Percentiles rank a stretch among this genome's conserved stretches.
Conservation (phyloP, 2,329 filamentous ascomycete genomes). For the Hymenoscyphus linearis region DNA sequence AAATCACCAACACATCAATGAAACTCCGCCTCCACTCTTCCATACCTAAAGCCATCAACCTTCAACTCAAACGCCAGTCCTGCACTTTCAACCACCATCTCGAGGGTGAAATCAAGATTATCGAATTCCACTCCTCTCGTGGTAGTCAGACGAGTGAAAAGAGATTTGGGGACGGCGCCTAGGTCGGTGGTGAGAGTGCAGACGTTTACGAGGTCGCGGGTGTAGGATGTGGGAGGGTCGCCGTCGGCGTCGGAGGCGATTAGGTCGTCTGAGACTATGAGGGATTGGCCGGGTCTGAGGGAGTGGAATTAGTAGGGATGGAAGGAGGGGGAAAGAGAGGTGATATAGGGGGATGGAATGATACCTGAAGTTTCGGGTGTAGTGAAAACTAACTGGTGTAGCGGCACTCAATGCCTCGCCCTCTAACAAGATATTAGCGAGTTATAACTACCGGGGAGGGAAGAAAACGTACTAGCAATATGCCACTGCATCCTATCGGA, state of each 20-base stretch:
- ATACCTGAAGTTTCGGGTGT: slow-evolving; percentile 68
- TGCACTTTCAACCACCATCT: slow-evolving; percentile 77
- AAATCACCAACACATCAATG: slow-evolving; percentile 38
- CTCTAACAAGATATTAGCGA: slow-evolving; percentile 34
- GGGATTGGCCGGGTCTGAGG: slow-evolving; percentile 62
- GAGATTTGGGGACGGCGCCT: slow-evolving; percentile 64
- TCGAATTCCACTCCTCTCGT: slow-evolving; percentile 77
- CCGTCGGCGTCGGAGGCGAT: slow-evolving; percentile 67
- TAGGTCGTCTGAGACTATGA: slow-evolving; percentile 71
- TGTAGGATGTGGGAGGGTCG: slow-evolving; percentile 53
- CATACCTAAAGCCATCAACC: slow-evolving; percentile 73
- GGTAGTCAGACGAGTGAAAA: slow-evolving; percentile 73
- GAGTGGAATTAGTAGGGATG: background rate
- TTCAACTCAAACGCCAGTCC: slow-evolving; percentile 72
- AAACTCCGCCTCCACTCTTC: slow-evolving; percentile 72
- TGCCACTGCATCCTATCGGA: slow-evolving; percentile 82
- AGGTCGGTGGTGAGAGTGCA: slow-evolving; percentile 79
- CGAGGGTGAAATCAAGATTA: slow-evolving; percentile 74
- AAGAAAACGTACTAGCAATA: slow-evolving; percentile 54
- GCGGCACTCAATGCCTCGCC: slow-evolving; percentile 71
- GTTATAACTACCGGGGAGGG: slow-evolving; percentile 1
- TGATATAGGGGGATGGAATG: background rate
- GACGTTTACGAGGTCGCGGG: slow-evolving; percentile 61
- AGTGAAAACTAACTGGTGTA: slow-evolving; percentile 74
- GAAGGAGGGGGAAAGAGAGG: too few relatives aligned